Percentiles rank a stretch among this genome's conserved stretches.
Evolutionary conservation across 139 green algal genomes (phyloP).

Genomic region (Monoraphidium neglectum): DNA sequence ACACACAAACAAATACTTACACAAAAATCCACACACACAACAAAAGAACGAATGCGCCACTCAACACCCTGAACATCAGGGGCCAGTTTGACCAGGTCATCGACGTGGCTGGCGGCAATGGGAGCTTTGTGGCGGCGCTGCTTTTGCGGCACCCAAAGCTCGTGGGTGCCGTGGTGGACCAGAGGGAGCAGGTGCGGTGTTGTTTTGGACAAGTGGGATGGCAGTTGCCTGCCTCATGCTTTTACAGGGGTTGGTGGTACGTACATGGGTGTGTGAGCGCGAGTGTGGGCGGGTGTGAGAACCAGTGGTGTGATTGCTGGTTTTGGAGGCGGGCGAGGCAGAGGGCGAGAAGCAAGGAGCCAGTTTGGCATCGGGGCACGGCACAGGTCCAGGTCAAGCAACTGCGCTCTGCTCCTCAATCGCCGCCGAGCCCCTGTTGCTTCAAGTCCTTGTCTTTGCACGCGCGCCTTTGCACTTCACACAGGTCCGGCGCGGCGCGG

Average conservation of each 20-base stretch:
- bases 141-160: not conserved
- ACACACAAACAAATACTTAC: too few relatives aligned
- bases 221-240: not conserved
- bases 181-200: not conserved
- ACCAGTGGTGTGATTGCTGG: not conserved
- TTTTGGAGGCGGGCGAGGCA: not conserved
- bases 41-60: too few relatives aligned
- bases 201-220: not conserved
- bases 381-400: not conserved
- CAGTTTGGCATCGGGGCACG: not conserved
- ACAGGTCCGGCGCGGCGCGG: too few relatives aligned
- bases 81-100: too few relatives aligned
- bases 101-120: conserved; percentile 19
- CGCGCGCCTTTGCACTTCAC: too few relatives aligned
- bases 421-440: not conserved
- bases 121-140: conserved; percentile 5
- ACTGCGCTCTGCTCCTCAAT: not conserved
- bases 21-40: too few relatives aligned
- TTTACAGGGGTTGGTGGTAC: not conserved
- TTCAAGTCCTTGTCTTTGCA: not conserved
- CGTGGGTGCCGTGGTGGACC: conserved; percentile 14
- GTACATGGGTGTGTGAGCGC: not conserved
- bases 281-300: not conserved
- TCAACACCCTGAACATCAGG: too few relatives aligned
- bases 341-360: not conserved